Evolutionary conservation across 2,329 filamentous ascomycete genomes (phyloP).

Genomic region (Ceratocystis alfenasii): DNA sequence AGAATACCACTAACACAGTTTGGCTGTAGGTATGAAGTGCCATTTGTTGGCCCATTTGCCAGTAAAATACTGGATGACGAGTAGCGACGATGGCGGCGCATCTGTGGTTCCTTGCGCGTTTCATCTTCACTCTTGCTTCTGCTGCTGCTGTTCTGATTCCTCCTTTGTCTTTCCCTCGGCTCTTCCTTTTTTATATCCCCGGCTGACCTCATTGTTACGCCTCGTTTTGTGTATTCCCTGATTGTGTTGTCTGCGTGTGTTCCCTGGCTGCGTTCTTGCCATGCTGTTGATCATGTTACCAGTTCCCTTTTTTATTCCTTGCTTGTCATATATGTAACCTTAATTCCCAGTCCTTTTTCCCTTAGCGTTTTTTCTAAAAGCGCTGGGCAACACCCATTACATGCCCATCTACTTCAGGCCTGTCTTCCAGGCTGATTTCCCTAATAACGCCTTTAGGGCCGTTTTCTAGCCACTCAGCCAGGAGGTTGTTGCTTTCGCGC

Average conservation of each 20-base stretch:
- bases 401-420: constrained; percentile 37
- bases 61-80: constrained; percentile 88
- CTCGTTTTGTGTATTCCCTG: neutral
- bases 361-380: neutral
- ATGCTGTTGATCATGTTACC: neutral
- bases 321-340: neutral
- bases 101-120: neutral
- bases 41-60: constrained; percentile 73
- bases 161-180: neutral
- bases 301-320: constrained; percentile 1
- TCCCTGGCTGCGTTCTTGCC: neutral
- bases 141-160: too few species aligned
- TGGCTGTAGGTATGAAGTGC: constrained; percentile 62
- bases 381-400: constrained; percentile 34
- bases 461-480: constrained; percentile 59
- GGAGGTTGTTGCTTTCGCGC: constrained; percentile 81
- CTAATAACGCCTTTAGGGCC: constrained; percentile 36
- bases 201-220: neutral
- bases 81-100: constrained; percentile 23
- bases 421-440: constrained; percentile 40
- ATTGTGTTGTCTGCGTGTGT: constrained; percentile 5
- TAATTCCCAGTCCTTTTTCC: neutral
- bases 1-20: constrained; percentile 24
- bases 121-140: neutral
- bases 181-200: neutral